phyloP scores from a whole-genome alignment of 2,329 filamentous ascomycete genomes.

The Fusarium musae region DNA sequence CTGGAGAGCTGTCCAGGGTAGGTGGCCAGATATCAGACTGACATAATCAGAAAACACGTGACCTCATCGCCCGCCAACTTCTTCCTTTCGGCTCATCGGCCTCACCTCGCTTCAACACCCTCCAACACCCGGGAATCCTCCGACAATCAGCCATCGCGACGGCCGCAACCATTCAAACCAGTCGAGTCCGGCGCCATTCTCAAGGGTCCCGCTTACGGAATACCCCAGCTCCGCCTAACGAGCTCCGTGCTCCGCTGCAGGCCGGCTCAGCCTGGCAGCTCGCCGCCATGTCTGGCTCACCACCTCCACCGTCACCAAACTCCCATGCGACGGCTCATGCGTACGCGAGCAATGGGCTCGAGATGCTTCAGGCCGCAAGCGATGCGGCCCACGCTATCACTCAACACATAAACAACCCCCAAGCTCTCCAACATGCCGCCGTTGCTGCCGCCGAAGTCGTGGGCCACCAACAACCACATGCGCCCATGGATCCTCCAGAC shows the following conservation, averaged over 20 bases:
- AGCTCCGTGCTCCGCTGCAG: constrained; percentile 39
- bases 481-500: constrained; percentile 31
- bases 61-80: constrained; percentile 18
- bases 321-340: constrained; percentile 52
- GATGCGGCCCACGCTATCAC: constrained; percentile 54
- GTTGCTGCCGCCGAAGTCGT: constrained; percentile 49
- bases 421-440: constrained; percentile 54
- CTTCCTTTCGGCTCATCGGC: constrained; percentile 46
- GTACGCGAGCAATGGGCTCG: constrained; percentile 59
- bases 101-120: constrained; percentile 54
- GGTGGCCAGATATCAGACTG: not conserved
- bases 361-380: constrained; percentile 58
- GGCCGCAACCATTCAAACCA: constrained; percentile 19
- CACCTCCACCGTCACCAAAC: constrained; percentile 42
- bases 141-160: constrained; percentile 57
- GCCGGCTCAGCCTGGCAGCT: constrained; percentile 27
- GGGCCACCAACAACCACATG: constrained; percentile 34
- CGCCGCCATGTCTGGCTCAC: constrained; percentile 43
- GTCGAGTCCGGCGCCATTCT: constrained; percentile 27
- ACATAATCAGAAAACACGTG: constrained; percentile 11
- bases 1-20: constrained; percentile 3
- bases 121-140: constrained; percentile 54
- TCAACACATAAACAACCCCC: constrained; percentile 48
- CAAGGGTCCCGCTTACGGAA: constrained; percentile 37
- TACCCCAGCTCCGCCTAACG: constrained; percentile 29